phyloP scores from a whole-genome alignment of 2,329 filamentous ascomycete genomes.

The Calonectria crousiana region DNA sequence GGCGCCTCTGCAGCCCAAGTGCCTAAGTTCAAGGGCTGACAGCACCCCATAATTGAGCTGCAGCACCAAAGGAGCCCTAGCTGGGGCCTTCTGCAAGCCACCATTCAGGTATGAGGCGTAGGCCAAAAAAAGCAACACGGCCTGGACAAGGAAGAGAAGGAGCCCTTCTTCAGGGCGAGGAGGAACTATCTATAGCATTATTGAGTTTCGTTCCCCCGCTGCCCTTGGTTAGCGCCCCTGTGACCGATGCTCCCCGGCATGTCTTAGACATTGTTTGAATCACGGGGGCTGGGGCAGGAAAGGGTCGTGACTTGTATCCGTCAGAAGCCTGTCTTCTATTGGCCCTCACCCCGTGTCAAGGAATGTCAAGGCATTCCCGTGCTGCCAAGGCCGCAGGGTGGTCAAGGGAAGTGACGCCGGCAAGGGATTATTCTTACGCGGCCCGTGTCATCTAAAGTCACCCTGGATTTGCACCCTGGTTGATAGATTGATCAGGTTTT shows the following conservation, averaged over 20 bases:
- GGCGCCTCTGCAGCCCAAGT: background rate
- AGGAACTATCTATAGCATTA: background rate
- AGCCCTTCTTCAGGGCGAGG: background rate
- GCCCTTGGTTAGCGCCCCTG: slow-evolving; percentile 4
- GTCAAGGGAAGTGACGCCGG: background rate
- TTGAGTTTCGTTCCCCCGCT: background rate
- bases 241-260: background rate
- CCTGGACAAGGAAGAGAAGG: background rate
- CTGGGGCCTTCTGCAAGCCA: background rate
- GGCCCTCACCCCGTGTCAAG: background rate
- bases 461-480: background rate
- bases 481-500: background rate
- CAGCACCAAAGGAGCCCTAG: background rate
- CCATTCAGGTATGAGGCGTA: background rate
- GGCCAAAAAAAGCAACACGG: background rate
- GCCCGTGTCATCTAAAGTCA: background rate
- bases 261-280: background rate
- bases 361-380: slow-evolving; percentile 6
- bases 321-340: background rate
- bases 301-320: slow-evolving; percentile 10
- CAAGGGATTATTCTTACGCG: background rate
- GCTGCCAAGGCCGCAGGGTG: background rate
- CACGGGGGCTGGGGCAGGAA: background rate
- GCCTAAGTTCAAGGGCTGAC: background rate
- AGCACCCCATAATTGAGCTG: slow-evolving; percentile 1